phyloP scores from a whole-genome alignment of 768 basidiomycete genomes.

The Russula sp. region DNA sequence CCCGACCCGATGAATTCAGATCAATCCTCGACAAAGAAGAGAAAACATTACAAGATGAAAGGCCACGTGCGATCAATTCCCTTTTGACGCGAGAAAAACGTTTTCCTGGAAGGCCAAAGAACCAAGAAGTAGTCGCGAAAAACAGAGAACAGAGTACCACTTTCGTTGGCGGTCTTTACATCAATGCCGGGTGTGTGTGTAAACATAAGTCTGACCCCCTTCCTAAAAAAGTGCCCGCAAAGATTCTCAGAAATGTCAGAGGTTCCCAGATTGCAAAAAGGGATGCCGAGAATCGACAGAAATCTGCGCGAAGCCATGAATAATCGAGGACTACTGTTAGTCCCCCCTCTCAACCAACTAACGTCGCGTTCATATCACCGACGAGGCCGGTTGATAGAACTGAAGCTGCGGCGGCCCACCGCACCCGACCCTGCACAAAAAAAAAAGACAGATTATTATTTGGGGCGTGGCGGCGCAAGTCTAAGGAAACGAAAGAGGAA shows the following conservation, averaged over 20 bases:
- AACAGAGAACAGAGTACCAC: neutral
- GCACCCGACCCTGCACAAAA: too few species aligned
- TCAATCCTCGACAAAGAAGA: too few species aligned
- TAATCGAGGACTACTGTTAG: too few species aligned
- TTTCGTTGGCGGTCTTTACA: neutral
- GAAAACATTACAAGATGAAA: too few species aligned
- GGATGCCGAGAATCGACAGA: neutral
- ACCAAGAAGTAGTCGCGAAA: neutral
- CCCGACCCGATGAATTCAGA: neutral
- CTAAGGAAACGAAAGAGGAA: neutral
- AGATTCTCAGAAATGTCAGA: neutral
- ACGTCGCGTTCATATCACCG: neutral
- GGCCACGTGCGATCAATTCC: neutral
- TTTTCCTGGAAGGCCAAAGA: neutral
- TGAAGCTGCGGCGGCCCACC: neutral
- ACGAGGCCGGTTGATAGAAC: neutral
- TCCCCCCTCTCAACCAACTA: neutral
- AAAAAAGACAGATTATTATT: neutral
- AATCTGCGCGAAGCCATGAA: slow-evolving; percentile 1
- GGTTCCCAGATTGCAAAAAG: slow-evolving; percentile 11
- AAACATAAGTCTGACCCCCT: neutral
- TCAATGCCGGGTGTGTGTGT: neutral
- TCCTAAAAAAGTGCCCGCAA: neutral
- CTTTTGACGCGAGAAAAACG: neutral
- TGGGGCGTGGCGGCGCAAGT: neutral